Percentiles rank a stretch among this genome's conserved stretches.
Conservation (phyloP, 2,329 filamentous ascomycete genomes). For the Claviceps monticola region DNA sequence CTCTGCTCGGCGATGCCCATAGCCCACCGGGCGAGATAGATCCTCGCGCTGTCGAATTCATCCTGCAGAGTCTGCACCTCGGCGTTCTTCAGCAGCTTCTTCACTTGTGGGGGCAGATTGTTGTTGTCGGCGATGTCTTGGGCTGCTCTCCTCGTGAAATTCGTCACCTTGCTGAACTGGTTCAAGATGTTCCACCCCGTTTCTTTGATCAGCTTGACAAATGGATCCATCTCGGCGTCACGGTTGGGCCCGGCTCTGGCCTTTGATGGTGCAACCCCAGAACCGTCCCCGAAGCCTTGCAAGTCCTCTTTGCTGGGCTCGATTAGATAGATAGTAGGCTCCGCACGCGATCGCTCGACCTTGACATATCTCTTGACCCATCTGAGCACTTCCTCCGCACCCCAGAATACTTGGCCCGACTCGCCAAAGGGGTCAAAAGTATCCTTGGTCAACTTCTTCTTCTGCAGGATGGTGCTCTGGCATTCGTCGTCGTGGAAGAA, state of each 20-base stretch:
- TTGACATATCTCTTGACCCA: constrained; percentile 79
- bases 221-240: constrained; percentile 77
- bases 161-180: constrained; percentile 93
- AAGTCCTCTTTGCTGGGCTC: constrained; percentile 79
- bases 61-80: constrained; percentile 93
- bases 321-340: constrained; percentile 82
- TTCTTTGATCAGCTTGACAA: constrained; percentile 88
- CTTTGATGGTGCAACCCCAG: constrained; percentile 28
- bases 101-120: constrained; percentile 76
- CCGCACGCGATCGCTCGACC: constrained; percentile 71
- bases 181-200: constrained; percentile 94
- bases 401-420: constrained; percentile 85
- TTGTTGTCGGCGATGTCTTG: constrained; percentile 88
- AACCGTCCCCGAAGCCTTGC: constrained; percentile 59
- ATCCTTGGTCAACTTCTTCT: constrained; percentile 71
- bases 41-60: constrained; percentile 88
- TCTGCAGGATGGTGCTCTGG: constrained; percentile 85
- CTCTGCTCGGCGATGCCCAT: constrained; percentile 98
- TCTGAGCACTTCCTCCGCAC: constrained; percentile 82
- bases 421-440: constrained; percentile 85
- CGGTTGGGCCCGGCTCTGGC: constrained; percentile 23
- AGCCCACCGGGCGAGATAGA: constrained; percentile 92
- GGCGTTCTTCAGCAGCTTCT: constrained; percentile 72
- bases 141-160: constrained; percentile 81
- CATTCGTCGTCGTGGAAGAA: constrained; percentile 98